Conservation (phyloP, 768 basidiomycete species). For the Rhizopogon vinicolor region DNA sequence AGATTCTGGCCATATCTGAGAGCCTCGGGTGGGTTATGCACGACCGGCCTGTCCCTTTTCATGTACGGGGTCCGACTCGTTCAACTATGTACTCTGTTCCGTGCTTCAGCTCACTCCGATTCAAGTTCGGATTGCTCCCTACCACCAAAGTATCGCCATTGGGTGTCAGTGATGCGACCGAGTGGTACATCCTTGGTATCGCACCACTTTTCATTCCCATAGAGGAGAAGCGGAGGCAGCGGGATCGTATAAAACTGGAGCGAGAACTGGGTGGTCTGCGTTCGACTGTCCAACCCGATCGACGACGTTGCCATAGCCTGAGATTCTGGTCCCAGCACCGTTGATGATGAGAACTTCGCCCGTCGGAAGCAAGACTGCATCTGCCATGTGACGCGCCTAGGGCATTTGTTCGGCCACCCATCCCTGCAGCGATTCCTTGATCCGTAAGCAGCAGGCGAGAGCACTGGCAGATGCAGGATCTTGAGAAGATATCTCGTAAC, state of each 20-base stretch:
- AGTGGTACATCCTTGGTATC: conserved; percentile 79
- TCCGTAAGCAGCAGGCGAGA: conserved; percentile 63
- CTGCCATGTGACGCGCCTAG: conserved; percentile 68
- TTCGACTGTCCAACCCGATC: conserved; percentile 72
- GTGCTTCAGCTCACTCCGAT: conserved; percentile 66
- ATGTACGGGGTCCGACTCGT: conserved; percentile 80
- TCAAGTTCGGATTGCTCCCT: conserved; percentile 81
- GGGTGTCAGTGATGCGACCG: conserved; percentile 77
- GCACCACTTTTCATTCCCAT: conserved; percentile 56
- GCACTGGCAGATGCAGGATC: conserved; percentile 74
- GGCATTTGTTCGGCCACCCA: conserved; percentile 81
- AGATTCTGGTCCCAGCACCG: conserved; percentile 67
- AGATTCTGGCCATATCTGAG: conserved; percentile 44
- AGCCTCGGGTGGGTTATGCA: conserved; percentile 29
- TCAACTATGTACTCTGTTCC: conserved; percentile 90
- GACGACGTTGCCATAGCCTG: conserved; percentile 73
- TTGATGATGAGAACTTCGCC: conserved; percentile 74
- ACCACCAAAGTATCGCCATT: conserved; percentile 71
- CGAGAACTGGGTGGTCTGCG: conserved; percentile 66
- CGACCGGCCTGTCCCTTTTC: conserved; percentile 51
- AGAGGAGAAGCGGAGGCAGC: conserved; percentile 46
- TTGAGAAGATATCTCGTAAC: conserved; percentile 65
- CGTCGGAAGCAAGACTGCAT: conserved; percentile 77
- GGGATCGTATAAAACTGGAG: conserved; percentile 69
- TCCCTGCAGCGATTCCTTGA: conserved; percentile 56